Evolutionary conservation across 768 basidiomycete genomes (phyloP), one percentile per base, ranked within the genome.

Genomic region (Lyophyllum semitale): DNA sequence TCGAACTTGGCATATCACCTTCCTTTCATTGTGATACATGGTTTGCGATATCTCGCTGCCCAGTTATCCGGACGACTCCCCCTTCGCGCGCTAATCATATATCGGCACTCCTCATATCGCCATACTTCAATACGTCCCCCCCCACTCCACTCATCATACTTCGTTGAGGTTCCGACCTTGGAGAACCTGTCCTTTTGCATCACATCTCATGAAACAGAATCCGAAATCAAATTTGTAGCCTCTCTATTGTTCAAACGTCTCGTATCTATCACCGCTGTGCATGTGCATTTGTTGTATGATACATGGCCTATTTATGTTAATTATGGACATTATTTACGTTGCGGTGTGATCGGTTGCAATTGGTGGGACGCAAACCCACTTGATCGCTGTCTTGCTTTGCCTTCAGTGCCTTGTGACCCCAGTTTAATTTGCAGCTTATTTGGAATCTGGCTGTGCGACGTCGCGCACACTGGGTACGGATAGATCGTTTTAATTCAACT

Each of bases 231-330:
- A 53, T 49, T 11, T 26, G 48, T 50, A 53, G 51, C 56, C 20
- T 40, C 25, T 20, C 22, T 45, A 1, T 17, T 17, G n/a, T 27
- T 29, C 26, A 7, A 26, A 25, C 6, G 33, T 18, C 18, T 25
- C 44, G 44, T 44, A 52, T 46, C 45, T 47, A 47, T 53, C 40
- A 48, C 35, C 40, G 38, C 40, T 6, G 37, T 48, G 46, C 46
- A 54, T 54, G 53, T 47, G 20, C 41, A 53, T 38, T 48, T 47
- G 53, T 48, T 47, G 53, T 54, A 47, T 46, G 37, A 47, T 48
- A 42, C 46, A 48, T 54, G 53, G 40, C 53, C 46, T 54, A 54
- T 54, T 32, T 54, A 48, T 54, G 40, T 30, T 42, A 42, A 40
- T 41, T 33, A 45, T 8, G 35, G 30, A 32, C 15, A 37, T 37